These are phyloP conservation scores for Phytophthora pseudosyringae DNA, from an alignment of 352 stramenopile genomes.

Conservation along the genomic window DNA sequence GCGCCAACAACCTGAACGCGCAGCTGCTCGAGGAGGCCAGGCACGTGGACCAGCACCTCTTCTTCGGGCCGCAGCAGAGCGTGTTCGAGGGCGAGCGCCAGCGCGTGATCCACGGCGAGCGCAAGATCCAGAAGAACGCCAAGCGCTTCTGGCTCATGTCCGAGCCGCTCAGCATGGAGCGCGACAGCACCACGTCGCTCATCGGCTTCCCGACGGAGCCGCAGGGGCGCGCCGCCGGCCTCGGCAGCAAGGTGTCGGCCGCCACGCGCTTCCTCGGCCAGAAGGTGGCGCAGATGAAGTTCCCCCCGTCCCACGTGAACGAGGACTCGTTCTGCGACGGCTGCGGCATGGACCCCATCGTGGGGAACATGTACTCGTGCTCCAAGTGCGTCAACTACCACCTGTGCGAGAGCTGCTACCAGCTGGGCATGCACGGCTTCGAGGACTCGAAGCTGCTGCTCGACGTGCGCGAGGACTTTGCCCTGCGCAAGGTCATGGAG, in stretches of 20 bases:
- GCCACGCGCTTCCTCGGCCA: slow-evolving; percentile 79
- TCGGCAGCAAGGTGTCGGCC: slow-evolving; percentile 73
- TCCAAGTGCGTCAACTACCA: slow-evolving; percentile 87
- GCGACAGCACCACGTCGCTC: slow-evolving; percentile 81
- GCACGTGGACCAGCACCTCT: slow-evolving; percentile 73
- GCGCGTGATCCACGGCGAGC: slow-evolving; percentile 87
- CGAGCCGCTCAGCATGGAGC: slow-evolving; percentile 81
- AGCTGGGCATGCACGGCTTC: slow-evolving; percentile 83
- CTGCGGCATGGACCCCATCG: slow-evolving; percentile 89
- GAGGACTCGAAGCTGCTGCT: slow-evolving; percentile 81
- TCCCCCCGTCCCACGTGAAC: slow-evolving; percentile 76
- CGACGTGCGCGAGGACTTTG: slow-evolving; percentile 85
- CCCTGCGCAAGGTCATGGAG: slow-evolving; percentile 78
- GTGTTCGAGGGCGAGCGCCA: slow-evolving; percentile 82
- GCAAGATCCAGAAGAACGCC: slow-evolving; percentile 86
- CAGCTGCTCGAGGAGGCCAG: slow-evolving; percentile 73
- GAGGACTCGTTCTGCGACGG: slow-evolving; percentile 91
- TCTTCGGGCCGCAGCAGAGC: slow-evolving; percentile 78
- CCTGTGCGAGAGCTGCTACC: slow-evolving; percentile 86
- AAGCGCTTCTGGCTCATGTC: slow-evolving; percentile 88
- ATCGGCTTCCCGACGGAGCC: slow-evolving; percentile 63
- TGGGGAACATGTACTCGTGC: slow-evolving; percentile 91
- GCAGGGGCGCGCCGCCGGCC: slow-evolving; percentile 33
- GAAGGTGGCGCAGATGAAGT: slow-evolving; percentile 85
- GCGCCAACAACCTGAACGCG: slow-evolving; percentile 70